Evolutionary conservation across 75 land plant genomes (phyloP), one percentile per base, ranked within the genome.

Genomic region (Pinus albicaulis): DNA sequence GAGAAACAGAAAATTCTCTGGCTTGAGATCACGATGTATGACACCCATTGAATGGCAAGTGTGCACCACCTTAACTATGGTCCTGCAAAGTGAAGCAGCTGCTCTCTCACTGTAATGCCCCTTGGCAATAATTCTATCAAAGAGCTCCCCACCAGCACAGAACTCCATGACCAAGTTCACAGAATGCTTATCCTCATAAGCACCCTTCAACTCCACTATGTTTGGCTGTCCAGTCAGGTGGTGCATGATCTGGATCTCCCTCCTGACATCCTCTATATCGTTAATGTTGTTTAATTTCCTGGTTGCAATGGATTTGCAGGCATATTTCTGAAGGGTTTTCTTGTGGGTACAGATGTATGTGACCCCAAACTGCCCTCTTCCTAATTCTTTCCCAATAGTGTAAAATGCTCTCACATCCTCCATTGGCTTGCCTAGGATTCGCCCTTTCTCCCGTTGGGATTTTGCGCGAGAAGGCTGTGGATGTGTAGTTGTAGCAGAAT

Each of bases 221-320:
- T 89, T 81, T 11, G 78, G 77, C 71, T 89, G 82, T 13, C 91
- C 91, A 41, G 89, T 80, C 24, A 89, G 76, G 57, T 89, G 91
- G 74, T 89, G 78, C 89, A 89, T 87, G 75, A 89, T 87, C 80
- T 89, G 91, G 7, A 89, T 84, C 73, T 89, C 91, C 5, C 91
- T 75, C 16, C 86, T 75, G n/a, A 89, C 89, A 55, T 86, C 88
- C 75, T 86, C 88, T 4, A 83, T 57, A 59, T 89, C 91, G 28
- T 83, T 83, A 23, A 56, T 66, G 76, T 23, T 65, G 3, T 76
- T n/a, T n/a, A 89, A 81, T 65, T 84, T 84, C 25, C 89, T 62
- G 15, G 81, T 82, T 19, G 84, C 80, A 74, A 89, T 87, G 56
- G 89, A 84, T 38, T 89, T 89, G 73, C 91, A 89, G 13, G 91